Base-by-base conservation (phyloP, 2,329 filamentous ascomycete species). In the Nannizziopsis barbatae region DNA sequence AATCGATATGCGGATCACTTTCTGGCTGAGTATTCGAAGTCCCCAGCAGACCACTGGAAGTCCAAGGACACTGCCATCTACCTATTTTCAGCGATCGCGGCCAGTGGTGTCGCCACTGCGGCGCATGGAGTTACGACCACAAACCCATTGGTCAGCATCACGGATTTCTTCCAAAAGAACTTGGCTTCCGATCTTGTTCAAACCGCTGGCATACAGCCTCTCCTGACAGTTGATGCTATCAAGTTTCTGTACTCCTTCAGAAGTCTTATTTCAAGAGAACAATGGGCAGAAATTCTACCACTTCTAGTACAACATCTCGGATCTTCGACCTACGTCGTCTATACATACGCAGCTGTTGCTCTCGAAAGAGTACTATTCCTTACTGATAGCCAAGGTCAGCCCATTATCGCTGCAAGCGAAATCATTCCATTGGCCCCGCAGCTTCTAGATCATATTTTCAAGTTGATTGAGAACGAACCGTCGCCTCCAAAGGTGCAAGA, bases 21-120 rank as follows among this genome's bases (percentile, higher is more conserved):
- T 63, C 75, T 98, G 22, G 68, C 71, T 32, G 75, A 84, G 47
- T 88, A 88, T 60, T 76, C 80, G 48, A 84, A 84, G 65, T 74
- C 81, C 53, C 72, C 73, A 37, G 66, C 70, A 11, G 70, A 75
- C 14, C 88, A 95, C 64, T 98, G 92, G 92, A 94, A 93, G 67
- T 82, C 88, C 42, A 98, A 98, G 71, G 92, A 98, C 62, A 96
- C 90, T 0, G 92, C 92, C n/a, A 83, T 95, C 50, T 96, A 96
- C 61, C 79, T 98, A 12, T 98, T 93, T 73, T 81, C 92, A 33
- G 87, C 92, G 3, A 87, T 96, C 57, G 92, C 92, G 12, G 87
- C 89, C 36, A 95, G 94, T 71, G 92, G 92, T 47, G 78, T 81
- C 30, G 81, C 90, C 30, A 96, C 92, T 2, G 78, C 87, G 6